A percentile compares a stretch with the other conserved stretches of the same genome.
Evolutionary conservation across 306 rosid species (phyloP).

Genomic region (Phaseolus lunatus): DNA sequence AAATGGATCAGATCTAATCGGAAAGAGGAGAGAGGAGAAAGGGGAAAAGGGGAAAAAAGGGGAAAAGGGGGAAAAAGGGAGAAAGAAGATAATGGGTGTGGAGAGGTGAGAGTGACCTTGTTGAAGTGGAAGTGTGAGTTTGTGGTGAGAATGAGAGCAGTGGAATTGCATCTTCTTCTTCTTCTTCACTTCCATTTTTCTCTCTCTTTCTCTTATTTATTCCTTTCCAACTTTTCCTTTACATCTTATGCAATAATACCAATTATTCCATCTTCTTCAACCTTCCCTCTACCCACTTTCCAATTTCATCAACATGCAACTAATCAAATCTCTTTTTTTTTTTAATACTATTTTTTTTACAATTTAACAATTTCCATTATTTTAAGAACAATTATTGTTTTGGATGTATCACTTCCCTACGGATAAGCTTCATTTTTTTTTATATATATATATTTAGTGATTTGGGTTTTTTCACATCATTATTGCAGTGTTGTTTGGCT

Average conservation of each 20-base stretch:
- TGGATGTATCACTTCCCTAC: too few species aligned
- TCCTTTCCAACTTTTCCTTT: background rate
- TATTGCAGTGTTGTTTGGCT: too few species aligned
- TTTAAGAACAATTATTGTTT: too few species aligned
- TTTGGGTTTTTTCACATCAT: too few species aligned
- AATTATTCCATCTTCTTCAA: too few species aligned
- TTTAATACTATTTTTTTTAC: too few species aligned
- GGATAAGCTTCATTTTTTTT: too few species aligned
- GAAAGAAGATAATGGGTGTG: background rate
- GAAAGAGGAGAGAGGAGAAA: background rate
- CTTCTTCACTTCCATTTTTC: background rate
- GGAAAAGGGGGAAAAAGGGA: background rate
- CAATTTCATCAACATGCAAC: too few species aligned
- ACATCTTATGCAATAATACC: too few species aligned
- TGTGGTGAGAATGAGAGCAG: constrained; percentile 47
- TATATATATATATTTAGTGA: too few species aligned
- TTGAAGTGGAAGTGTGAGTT: constrained; percentile 42
- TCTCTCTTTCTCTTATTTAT: background rate
- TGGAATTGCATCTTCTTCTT: constrained; percentile 53
- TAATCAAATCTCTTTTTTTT: too few species aligned
- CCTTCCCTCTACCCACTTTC: background rate
- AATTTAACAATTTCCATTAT: too few species aligned
- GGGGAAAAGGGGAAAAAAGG: background rate
- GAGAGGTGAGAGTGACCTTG: background rate
- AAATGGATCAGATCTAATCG: constrained; percentile 25